A percentile compares a stretch with the other conserved stretches of the same genome.
Evolutionary conservation across 345 rosid genomes (phyloP).

Genomic region (Noccaea bulbosa): DNA sequence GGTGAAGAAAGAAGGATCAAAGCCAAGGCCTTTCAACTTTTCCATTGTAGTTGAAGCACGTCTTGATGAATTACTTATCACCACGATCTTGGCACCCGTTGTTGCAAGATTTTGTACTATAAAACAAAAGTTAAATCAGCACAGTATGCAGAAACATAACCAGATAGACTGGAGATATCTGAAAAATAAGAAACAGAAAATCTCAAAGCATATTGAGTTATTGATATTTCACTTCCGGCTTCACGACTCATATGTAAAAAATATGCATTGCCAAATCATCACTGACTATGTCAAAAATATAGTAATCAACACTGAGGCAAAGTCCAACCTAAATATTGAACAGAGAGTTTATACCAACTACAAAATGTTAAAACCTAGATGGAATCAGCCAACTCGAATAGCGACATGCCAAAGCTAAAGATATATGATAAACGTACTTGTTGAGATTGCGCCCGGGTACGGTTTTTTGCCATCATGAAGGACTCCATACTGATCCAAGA

Average conservation of each 20-base stretch:
- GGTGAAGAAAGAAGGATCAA: conserved; percentile 83
- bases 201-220: conserved; percentile 9
- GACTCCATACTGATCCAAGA: conserved; percentile 95
- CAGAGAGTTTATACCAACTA: no score
- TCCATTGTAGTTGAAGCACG: conserved; percentile 82
- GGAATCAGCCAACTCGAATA: conserved; percentile 20
- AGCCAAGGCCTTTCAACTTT: conserved; percentile 82
- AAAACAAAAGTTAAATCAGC: conserved; percentile 26
- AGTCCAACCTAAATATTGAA: no score
- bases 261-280: no score
- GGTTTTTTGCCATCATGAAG: conserved; percentile 95
- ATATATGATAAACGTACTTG: conserved; percentile 59
- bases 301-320: no score
- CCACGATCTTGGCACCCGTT: conserved; percentile 78
- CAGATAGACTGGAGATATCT: neutral
- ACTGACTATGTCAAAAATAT: no score
- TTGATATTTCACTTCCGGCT: neutral
- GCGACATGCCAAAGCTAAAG: conserved; percentile 30
- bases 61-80: conserved; percentile 90
- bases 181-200: conserved; percentile 9
- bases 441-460: conserved; percentile 85
- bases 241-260: neutral
- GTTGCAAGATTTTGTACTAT: conserved; percentile 77
- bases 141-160: conserved; percentile 6
- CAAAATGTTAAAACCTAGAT: neutral